Conservation (phyloP, 371 early-diverging fungal genomes). For the Mortierella polycephala region DNA sequence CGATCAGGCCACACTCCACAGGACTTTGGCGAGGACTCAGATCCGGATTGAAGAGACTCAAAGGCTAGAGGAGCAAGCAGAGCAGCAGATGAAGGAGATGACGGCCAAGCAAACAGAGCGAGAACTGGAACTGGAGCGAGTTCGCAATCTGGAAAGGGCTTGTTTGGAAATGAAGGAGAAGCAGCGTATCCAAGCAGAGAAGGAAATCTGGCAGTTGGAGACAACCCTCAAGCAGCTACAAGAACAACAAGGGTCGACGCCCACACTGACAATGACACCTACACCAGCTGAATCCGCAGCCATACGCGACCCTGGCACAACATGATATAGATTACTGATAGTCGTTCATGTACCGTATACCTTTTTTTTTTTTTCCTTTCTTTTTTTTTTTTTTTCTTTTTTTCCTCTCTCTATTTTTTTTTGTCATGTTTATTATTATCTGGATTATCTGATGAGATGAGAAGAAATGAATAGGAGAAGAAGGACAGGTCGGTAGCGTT, state of each 20-base stretch:
- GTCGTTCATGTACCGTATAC: background rate
- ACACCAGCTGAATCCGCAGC: background rate
- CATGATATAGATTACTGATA: too few relatives aligned
- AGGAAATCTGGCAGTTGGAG: slow-evolving; percentile 29
- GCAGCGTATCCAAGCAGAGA: slow-evolving; percentile 20
- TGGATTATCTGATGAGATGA: too few relatives aligned
- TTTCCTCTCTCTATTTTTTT: too few relatives aligned
- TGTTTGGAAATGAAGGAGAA: slow-evolving; percentile 21
- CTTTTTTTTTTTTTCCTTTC: background rate
- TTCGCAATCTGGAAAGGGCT: slow-evolving; percentile 18
- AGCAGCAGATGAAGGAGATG: slow-evolving; percentile 15
- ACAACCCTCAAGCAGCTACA: slow-evolving; percentile 15
- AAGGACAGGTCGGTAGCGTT: background rate
- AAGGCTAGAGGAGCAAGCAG: slow-evolving; percentile 14
- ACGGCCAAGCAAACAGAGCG: slow-evolving; percentile 12
- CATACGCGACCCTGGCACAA: background rate
- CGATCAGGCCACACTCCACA: slow-evolving; percentile 25
- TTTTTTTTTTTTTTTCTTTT: background rate
- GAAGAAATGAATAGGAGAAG: too few relatives aligned
- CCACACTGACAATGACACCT: background rate
- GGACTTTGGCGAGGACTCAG: slow-evolving; percentile 13
- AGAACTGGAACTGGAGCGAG: slow-evolving; percentile 16
- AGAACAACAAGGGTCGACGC: background rate
- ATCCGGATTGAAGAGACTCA: slow-evolving; percentile 3
- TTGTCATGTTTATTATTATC: too few relatives aligned